Evolutionary conservation across 495 filamentous ascomycete species (phyloP).

Genomic region (Sphaerosporella brunnea): DNA sequence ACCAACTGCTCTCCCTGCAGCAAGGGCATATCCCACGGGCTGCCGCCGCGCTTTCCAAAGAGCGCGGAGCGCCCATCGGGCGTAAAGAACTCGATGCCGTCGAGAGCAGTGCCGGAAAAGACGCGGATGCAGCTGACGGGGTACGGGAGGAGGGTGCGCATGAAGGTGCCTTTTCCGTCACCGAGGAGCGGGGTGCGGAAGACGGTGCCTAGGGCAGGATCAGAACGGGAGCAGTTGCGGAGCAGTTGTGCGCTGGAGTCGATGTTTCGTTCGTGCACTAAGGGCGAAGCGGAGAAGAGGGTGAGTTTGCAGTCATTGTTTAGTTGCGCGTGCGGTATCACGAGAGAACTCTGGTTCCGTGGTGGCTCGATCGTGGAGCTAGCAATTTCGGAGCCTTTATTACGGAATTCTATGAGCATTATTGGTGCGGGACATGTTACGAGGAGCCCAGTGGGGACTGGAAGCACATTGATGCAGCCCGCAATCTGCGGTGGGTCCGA

Average conservation of each 20-base stretch:
- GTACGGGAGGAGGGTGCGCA: background rate
- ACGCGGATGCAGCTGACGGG: background rate
- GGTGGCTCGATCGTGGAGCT: background rate
- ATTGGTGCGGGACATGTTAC: background rate
- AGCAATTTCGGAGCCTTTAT: background rate
- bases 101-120: slow-evolving; percentile 1
- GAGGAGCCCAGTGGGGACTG: background rate
- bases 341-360: background rate
- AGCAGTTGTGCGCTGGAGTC: background rate
- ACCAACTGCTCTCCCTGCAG: background rate
- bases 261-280: background rate
- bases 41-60: slow-evolving; percentile 2
- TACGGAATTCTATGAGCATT: slow-evolving; percentile 4
- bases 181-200: background rate
- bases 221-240: background rate
- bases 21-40: background rate
- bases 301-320: background rate
- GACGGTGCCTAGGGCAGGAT: background rate
- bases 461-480: background rate
- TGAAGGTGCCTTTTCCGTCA: background rate
- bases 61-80: background rate
- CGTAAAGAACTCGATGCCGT: slow-evolving; percentile 3
- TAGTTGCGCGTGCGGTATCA: background rate
- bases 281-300: background rate
- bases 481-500: slow-evolving; percentile 38